Conservation (phyloP, 164 flowering plant genomes). For the Berberis vulgaris region DNA sequence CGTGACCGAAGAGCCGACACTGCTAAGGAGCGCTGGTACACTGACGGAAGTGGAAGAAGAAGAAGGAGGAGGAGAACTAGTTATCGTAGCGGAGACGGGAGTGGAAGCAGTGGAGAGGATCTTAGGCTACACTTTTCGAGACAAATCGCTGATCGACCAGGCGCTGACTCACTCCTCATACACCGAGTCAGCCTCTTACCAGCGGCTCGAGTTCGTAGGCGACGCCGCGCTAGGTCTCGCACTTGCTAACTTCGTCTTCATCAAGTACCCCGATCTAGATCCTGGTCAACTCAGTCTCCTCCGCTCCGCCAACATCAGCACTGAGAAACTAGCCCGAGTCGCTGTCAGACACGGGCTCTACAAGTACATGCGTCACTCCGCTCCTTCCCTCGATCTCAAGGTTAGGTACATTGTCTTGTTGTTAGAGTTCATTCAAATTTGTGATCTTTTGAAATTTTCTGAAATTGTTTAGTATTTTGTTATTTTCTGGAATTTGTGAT, state of each 20-base stretch:
- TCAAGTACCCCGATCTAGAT: slow-evolving; percentile 18
- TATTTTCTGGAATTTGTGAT: background rate
- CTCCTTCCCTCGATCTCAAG: slow-evolving; percentile 40
- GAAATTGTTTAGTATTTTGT: background rate
- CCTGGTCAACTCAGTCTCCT: slow-evolving; percentile 22
- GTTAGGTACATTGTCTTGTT: slow-evolving; percentile 16
- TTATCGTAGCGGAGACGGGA: no score
- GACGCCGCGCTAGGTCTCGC: slow-evolving; percentile 21
- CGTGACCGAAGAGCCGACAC: no score
- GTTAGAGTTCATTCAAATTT: background rate
- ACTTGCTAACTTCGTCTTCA: slow-evolving; percentile 17
- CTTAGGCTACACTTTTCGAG: slow-evolving; percentile 11
- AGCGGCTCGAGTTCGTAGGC: slow-evolving; percentile 26
- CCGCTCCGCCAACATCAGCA: slow-evolving; percentile 27
- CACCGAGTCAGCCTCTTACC: slow-evolving; percentile 14
- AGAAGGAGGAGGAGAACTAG: no score
- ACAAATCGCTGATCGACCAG: slow-evolving; percentile 8
- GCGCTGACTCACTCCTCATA: slow-evolving; percentile 24
- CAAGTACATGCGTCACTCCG: slow-evolving; percentile 43
- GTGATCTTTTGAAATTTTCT: background rate
- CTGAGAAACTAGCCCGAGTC: slow-evolving; percentile 28
- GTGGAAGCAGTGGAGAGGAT: slow-evolving; percentile 9
- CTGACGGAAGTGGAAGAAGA: no score
- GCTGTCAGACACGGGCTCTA: slow-evolving; percentile 33
- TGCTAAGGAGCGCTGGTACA: no score